Base-by-base conservation (phyloP, 2,329 filamentous ascomycete genomes). In the Colletotrichum scovillei region DNA sequence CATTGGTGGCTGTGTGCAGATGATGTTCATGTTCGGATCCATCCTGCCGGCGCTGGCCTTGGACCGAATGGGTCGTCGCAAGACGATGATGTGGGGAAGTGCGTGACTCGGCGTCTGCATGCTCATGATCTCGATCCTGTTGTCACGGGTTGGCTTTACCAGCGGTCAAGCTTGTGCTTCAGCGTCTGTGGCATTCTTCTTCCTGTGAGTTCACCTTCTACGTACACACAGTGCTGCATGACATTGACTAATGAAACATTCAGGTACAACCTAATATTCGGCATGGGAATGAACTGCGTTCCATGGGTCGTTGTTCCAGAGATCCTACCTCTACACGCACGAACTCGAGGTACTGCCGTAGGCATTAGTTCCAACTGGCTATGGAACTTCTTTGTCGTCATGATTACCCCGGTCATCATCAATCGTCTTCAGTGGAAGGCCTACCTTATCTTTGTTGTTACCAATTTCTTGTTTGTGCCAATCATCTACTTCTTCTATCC, bases 401-500 rank as follows among this genome's bases (percentile, higher is more conserved):
- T 88, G 86, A 86, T 89, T 22, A 89, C 87, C 0, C 87, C 87
- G 0, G 83, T 84, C 1, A 79, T 87, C 2, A 84, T 89, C 71
- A 82, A 83, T 60, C 83, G 82, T 5, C 79, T 90, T 1, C 76
- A 82, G 30, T 89, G 86, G 86, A 85, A 86, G 75, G 85, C 84
- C 0, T 89, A 89, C 74, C 79, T 89, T 3, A 88, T 88, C 75
- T 89, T 88, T 78, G 86, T 86, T 80, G 81, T 79, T 28, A 81
- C 86, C 11, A 88, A 88, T 75, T 81, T 87, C 26, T 75, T 77
- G 12, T 86, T 86, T 60, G 78, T 86, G 1, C 85, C 84, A 0
- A 76, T 85, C 5, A 78, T 85, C 1, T 86, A 84, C 76, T 82
- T 84, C 68, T 83, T 86, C 76, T 89, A 87, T 62, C 88, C 89